Base-by-base conservation (phyloP, 2,329 filamentous ascomycete species). In the Penicillium vulpinum region DNA sequence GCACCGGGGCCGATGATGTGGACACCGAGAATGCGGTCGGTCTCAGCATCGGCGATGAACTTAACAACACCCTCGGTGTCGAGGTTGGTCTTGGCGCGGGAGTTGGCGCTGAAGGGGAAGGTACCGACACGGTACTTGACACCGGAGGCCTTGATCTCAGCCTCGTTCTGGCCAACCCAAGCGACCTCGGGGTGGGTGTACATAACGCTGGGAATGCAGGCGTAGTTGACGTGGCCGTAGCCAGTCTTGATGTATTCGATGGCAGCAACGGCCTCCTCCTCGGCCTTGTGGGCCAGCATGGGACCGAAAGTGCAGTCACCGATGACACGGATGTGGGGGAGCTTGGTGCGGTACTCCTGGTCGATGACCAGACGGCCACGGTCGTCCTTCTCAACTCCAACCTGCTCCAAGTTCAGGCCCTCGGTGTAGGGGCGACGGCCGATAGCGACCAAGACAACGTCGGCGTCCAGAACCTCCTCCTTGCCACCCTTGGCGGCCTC, bases 231-330 rank as follows among this genome's bases (percentile, higher is more conserved):
- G 78, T 99, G 94, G 57, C 94, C 94, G 78, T 95, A 89, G 65
- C 92, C 92, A 84, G 97, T 97, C 81, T 91, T 93, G 79, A 99
- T 94, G 83, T 92, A 97, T 80, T 99, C 94, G 62, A 97, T 84
- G 56, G 88, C 93, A 31, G 94, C 94, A 62, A 97, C 92, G 59
- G 85, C 94, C 80, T 99, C 94, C 80, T 99, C 94, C 80, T 99
- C 94, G 50, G 94, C 94, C 85, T 99, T 99, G 85, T 99, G 94
- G 53, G 94, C 94, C 71, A 99, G 88, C 94, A 99, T 99, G 72
- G 92, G 92, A 10, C 94, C 94, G 76, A 99, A 99, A 45, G 94
- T 99, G 73, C 87, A 90, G 77, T 97, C 94, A 73, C 94, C 94
- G 66, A 97, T 89, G 70, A 93, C 94, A 70, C 94, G 92, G 77